A percentile compares a stretch with the other conserved stretches of the same genome.
Conservation (phyloP, 768 basidiomycete species). For the Tricholoma hemisulphureum region DNA sequence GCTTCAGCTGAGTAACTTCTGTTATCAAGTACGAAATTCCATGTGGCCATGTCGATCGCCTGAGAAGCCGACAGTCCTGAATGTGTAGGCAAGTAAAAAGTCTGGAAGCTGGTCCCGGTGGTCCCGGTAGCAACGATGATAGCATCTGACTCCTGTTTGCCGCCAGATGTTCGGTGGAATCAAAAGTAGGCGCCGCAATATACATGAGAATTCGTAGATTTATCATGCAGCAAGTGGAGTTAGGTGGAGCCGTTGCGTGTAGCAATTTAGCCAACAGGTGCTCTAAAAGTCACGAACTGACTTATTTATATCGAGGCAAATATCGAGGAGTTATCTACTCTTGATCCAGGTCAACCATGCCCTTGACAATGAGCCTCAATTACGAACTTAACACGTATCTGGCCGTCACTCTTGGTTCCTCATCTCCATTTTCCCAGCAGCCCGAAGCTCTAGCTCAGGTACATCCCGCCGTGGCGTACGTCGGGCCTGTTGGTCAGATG, state of each 20-base stretch:
- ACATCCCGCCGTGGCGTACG: slow-evolving; percentile 26
- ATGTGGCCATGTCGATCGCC: not conserved
- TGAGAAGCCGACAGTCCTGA: not conserved
- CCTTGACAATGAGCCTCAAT: slow-evolving; percentile 18
- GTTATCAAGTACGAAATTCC: not conserved
- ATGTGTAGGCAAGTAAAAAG: not conserved
- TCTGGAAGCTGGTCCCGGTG: not conserved
- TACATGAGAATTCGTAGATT: not conserved
- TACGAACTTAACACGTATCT: slow-evolving; percentile 26
- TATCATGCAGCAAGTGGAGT: not conserved
- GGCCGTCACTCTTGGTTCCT: slow-evolving; percentile 25
- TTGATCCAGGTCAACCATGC: slow-evolving; percentile 5
- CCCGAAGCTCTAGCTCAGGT: slow-evolving; percentile 23
- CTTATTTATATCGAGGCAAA: no score
- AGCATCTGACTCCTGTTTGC: not conserved
- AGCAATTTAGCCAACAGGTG: no score
- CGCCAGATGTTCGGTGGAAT: not conserved
- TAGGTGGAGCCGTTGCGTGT: no score
- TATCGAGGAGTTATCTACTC: not conserved
- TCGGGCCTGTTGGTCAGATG: slow-evolving; percentile 33
- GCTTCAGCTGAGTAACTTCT: not conserved
- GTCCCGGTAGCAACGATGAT: not conserved
- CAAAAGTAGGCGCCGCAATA: no score
- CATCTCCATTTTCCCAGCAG: slow-evolving; percentile 16
- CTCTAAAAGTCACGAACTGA: no score